A percentile compares a stretch with the other conserved stretches of the same genome.
These are phyloP conservation scores for Trichocladium antarcticum DNA, from an alignment of 495 filamentous ascomycete genomes.

Conservation along the genomic window DNA sequence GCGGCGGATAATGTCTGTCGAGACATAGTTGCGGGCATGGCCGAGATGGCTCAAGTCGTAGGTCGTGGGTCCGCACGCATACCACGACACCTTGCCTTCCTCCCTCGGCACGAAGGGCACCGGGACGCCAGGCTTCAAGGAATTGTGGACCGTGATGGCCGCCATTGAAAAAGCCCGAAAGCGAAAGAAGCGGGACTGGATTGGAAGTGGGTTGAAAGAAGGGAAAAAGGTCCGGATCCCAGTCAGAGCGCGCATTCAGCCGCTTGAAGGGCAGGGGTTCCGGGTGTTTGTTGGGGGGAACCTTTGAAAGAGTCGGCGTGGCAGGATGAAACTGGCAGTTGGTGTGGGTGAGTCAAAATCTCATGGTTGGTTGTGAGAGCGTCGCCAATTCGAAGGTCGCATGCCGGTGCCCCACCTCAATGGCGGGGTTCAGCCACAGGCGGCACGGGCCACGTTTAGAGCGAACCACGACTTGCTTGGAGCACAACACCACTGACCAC, in stretches of 20 bases:
- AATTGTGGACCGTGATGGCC: conserved; percentile 61
- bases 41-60: conserved; percentile 88
- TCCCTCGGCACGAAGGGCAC: conserved; percentile 68
- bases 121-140: conserved; percentile 56
- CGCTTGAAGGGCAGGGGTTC: background rate
- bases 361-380: background rate
- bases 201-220: conserved; percentile 21
- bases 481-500: no score
- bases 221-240: conserved; percentile 11
- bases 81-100: conserved; percentile 69
- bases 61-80: conserved; percentile 84
- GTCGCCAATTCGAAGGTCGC: no score
- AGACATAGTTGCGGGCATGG: conserved; percentile 81
- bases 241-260: conserved; percentile 21
- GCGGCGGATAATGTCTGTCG: conserved; percentile 81
- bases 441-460: no score
- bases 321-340: conserved; percentile 3
- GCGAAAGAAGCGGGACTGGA: conserved; percentile 11
- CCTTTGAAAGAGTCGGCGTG: conserved; percentile 18
- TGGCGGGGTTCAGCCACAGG: no score
- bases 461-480: no score
- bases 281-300: background rate
- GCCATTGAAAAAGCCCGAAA: conserved; percentile 29
- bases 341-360: conserved; percentile 19
- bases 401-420: no score